phyloP scores from a whole-genome alignment of 2,329 filamentous ascomycete genomes.

The Teratosphaeria epicoccoides region DNA sequence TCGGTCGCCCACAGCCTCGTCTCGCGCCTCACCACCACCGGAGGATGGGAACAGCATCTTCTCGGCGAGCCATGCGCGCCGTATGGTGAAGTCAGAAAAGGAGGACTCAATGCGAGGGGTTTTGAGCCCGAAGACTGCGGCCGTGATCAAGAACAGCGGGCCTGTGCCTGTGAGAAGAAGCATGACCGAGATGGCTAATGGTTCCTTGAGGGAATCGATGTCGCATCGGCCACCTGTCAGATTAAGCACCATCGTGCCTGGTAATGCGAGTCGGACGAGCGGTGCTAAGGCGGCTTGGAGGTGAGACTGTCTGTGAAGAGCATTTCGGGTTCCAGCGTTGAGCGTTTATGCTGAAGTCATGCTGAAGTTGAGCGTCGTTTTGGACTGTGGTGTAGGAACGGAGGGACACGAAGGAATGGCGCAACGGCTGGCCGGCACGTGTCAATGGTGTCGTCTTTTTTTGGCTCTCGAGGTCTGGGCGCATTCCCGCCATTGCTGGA shows the following conservation, averaged over 20 bases:
- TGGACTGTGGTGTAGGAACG: too few relatives aligned
- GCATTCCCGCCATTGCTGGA: too few relatives aligned
- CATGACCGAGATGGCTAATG: constrained; percentile 8
- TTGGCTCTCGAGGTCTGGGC: too few relatives aligned
- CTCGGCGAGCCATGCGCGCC: constrained; percentile 53
- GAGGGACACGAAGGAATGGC: too few relatives aligned
- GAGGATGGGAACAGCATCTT: constrained; percentile 41
- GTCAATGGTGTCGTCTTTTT: too few relatives aligned
- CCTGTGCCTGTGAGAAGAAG: constrained; percentile 28
- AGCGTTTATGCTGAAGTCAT: background rate
- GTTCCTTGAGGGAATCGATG: background rate
- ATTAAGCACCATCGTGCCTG: constrained; percentile 1
- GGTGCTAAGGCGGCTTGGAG: constrained; percentile 6
- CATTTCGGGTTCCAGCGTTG: background rate
- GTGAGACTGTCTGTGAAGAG: background rate
- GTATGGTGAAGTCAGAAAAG: constrained; percentile 55
- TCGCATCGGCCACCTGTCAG: background rate
- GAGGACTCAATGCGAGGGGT: constrained; percentile 41
- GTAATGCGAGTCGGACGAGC: background rate
- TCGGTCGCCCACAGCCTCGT: constrained; percentile 43
- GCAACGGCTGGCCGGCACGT: too few relatives aligned
- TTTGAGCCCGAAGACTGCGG: constrained; percentile 49
- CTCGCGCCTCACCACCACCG: constrained; percentile 37
- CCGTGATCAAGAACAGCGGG: constrained; percentile 45
- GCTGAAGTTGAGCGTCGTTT: too few relatives aligned